These are phyloP conservation scores for Lactarius sp. DNA, from an alignment of 768 basidiomycete genomes.

Conservation along the genomic window DNA sequence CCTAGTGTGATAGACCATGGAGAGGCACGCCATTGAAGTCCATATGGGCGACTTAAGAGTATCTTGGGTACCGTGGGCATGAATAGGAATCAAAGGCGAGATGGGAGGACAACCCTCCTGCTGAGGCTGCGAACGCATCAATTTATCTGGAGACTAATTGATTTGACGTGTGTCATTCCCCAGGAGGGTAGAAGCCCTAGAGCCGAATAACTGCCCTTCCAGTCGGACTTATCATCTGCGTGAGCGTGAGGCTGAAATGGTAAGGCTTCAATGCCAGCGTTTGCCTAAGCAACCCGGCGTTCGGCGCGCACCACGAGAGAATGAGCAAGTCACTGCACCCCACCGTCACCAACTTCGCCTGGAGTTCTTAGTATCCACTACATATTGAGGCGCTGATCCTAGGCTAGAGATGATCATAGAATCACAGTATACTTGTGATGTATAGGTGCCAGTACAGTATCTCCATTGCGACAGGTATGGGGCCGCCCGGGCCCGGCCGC, in stretches of 20 bases:
- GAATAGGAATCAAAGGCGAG: neutral
- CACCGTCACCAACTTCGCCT: too few relatives aligned
- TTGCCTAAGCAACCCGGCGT: neutral
- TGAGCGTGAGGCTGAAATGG: neutral
- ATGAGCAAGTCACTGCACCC: neutral
- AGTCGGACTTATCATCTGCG: neutral
- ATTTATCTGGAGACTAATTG: neutral
- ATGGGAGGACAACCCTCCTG: too few relatives aligned
- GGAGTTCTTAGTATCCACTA: too few relatives aligned
- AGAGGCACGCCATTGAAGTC: slow-evolving; percentile 54
- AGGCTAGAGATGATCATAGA: too few relatives aligned
- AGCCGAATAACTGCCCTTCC: neutral
- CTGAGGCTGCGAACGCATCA: neutral
- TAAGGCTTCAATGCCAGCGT: neutral
- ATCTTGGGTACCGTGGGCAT: slow-evolving; percentile 2
- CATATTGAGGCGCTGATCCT: too few relatives aligned
- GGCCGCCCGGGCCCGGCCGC: too few relatives aligned
- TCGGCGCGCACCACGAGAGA: neutral
- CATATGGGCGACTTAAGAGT: slow-evolving; percentile 32
- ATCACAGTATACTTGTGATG: too few relatives aligned
- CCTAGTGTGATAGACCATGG: slow-evolving; percentile 50
- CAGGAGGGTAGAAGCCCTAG: neutral
- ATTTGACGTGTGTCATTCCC: neutral
- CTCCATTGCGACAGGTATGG: too few relatives aligned
- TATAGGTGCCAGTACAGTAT: too few relatives aligned